Percentiles rank a stretch among this genome's conserved stretches.
Evolutionary conservation across 2,329 filamentous ascomycete species (phyloP).

Genomic region (Sarocladium brachiariae): DNA sequence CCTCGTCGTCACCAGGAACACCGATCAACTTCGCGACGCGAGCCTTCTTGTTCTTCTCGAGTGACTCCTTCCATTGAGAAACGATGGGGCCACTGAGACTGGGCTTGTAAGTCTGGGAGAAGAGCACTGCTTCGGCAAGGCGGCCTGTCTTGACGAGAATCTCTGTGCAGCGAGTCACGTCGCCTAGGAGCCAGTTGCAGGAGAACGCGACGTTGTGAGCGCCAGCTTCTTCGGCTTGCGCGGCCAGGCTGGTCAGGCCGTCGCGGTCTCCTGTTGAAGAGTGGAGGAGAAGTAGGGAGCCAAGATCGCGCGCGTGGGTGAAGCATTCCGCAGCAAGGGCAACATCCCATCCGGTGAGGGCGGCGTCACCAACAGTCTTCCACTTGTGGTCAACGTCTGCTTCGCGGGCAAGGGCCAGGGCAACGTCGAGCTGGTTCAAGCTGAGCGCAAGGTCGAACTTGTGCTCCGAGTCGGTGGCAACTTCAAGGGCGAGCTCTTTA

Average conservation of each 20-base stretch:
- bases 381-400: slow-evolving; percentile 94
- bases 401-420: slow-evolving; percentile 73
- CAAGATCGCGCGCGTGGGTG: slow-evolving; percentile 80
- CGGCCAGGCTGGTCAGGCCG: slow-evolving; percentile 65
- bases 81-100: slow-evolving; percentile 63
- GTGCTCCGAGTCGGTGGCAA: slow-evolving; percentile 91
- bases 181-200: slow-evolving; percentile 78
- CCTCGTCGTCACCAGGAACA: slow-evolving; percentile 72
- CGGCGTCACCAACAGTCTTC: slow-evolving; percentile 94
- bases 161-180: slow-evolving; percentile 74
- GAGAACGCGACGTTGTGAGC: slow-evolving; percentile 92
- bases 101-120: slow-evolving; percentile 93
- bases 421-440: slow-evolving; percentile 77
- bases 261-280: slow-evolving; percentile 74
- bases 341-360: slow-evolving; percentile 80
- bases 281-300: slow-evolving; percentile 81
- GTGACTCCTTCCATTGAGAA: slow-evolving; percentile 69
- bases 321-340: slow-evolving; percentile 89
- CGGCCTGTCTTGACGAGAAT: slow-evolving; percentile 74
- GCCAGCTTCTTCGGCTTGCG: slow-evolving; percentile 67
- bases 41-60: slow-evolving; percentile 80
- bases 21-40: slow-evolving; percentile 80
- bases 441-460: slow-evolving; percentile 88
- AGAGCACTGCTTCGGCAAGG: slow-evolving; percentile 78
- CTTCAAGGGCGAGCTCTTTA: slow-evolving; percentile 90